phyloP scores from a whole-genome alignment of 257 asterid genomes.

The Coffea eugenioides region DNA sequence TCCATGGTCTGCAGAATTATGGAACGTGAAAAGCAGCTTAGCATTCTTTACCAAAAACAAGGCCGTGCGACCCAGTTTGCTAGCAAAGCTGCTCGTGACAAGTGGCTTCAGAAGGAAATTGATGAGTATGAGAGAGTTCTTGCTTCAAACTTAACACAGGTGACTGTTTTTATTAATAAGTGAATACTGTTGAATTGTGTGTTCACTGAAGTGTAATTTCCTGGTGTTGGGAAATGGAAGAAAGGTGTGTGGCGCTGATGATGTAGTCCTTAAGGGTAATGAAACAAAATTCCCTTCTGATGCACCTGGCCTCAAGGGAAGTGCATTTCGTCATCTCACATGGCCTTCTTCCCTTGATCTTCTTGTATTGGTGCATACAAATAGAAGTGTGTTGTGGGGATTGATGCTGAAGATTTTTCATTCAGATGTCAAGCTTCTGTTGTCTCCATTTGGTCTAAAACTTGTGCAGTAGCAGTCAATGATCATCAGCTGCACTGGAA shows the following conservation, averaged over 20 bases:
- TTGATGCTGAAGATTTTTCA: background rate
- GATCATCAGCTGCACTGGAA: background rate
- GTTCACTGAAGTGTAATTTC: background rate
- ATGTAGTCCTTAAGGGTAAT: background rate
- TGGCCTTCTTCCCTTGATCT: constrained; percentile 1
- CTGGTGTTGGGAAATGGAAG: background rate
- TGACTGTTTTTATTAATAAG: constrained; percentile 27
- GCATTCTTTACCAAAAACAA: constrained; percentile 97
- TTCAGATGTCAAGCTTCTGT: background rate
- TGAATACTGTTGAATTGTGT: background rate
- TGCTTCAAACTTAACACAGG: constrained; percentile 72
- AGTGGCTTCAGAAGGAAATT: constrained; percentile 91
- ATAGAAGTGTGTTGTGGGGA: background rate
- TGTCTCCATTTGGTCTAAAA: background rate
- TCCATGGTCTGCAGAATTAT: constrained; percentile 57
- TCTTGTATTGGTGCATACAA: background rate
- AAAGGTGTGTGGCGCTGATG: background rate
- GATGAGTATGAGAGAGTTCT: constrained; percentile 83
- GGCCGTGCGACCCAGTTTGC: constrained; percentile 98
- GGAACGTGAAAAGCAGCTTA: constrained; percentile 98
- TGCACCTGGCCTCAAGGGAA: background rate
- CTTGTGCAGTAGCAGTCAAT: background rate
- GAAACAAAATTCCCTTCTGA: background rate
- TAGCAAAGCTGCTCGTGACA: constrained; percentile 85
- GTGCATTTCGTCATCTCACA: background rate